Evolutionary conservation across 2,329 filamentous ascomycete species (phyloP).

Genomic region (Fusarium armeniacum): DNA sequence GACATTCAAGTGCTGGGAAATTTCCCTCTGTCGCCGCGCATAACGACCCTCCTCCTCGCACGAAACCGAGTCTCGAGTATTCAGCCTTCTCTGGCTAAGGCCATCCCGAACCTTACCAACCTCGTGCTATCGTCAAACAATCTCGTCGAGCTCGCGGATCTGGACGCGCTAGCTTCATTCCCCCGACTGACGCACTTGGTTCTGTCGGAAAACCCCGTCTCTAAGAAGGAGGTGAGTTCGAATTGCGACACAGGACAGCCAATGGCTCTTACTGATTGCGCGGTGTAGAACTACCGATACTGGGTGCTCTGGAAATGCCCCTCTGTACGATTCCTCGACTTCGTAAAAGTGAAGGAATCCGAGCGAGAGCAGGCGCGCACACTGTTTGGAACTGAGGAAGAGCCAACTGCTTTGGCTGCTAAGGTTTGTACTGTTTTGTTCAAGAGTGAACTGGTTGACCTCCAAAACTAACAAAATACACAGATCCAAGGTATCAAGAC

Average conservation of each 20-base stretch:
- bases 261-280: conserved; percentile 18
- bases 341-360: conserved; percentile 87
- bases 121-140: conserved; percentile 88
- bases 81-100: conserved; percentile 79
- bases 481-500: conserved; percentile 89
- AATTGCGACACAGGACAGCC: background rate
- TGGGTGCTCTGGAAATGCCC: conserved; percentile 93
- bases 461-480: conserved; percentile 21
- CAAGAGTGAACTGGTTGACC: background rate
- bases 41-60: conserved; percentile 88
- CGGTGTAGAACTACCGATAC: conserved; percentile 83
- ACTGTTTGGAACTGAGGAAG: conserved; percentile 84
- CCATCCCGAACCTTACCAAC: conserved; percentile 84
- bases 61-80: conserved; percentile 89
- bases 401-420: conserved; percentile 84
- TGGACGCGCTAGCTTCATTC: conserved; percentile 83
- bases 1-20: conserved; percentile 91
- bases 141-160: conserved; percentile 84
- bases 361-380: conserved; percentile 83
- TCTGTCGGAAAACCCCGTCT: conserved; percentile 88
- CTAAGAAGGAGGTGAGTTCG: conserved; percentile 87
- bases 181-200: conserved; percentile 82
- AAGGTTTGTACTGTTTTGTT: conserved; percentile 62
- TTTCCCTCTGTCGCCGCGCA: conserved; percentile 90
- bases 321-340: conserved; percentile 90